phyloP scores from a whole-genome alignment of 108 stramenopile genomes.

The Conticribra guillardii region DNA sequence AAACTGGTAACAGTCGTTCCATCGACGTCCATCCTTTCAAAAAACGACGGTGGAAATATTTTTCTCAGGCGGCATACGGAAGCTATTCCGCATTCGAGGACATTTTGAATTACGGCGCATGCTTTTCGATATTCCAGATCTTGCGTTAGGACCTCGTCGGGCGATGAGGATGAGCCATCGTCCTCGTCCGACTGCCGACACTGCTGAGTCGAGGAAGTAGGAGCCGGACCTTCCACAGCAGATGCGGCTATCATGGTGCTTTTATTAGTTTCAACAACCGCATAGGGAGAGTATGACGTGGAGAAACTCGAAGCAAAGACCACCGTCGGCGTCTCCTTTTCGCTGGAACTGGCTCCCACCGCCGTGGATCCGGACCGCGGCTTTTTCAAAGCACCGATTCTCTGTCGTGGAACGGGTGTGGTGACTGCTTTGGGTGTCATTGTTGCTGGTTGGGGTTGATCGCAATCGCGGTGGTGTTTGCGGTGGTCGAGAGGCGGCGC shows the following conservation, averaged over 20 bases:
- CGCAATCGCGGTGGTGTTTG: neutral
- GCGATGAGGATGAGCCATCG: neutral
- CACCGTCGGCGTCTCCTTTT: constrained; percentile 38
- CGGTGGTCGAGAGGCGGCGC: too few relatives aligned
- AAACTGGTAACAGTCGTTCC: constrained; percentile 27
- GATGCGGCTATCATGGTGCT: too few relatives aligned
- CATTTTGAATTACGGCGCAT: constrained; percentile 18
- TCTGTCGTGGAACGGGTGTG: neutral
- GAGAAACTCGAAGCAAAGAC: constrained; percentile 11
- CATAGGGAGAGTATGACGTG: constrained; percentile 5
- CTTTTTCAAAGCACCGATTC: neutral
- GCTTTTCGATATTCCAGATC: neutral
- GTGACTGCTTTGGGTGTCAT: neutral
- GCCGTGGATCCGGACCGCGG: too few relatives aligned
- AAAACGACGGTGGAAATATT: constrained; percentile 24
- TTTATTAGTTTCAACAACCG: neutral
- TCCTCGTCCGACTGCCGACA: neutral
- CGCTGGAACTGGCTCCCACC: constrained; percentile 22
- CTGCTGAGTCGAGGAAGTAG: neutral
- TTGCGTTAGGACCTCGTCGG: neutral
- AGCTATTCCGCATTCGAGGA: constrained; percentile 39
- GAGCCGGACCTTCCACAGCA: neutral
- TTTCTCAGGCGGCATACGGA: constrained; percentile 41
- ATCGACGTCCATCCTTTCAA: constrained; percentile 22
- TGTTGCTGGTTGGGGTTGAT: neutral